Evolutionary conservation across 495 filamentous ascomycete species (phyloP).

Genomic region (Hypoxylon intermedium): DNA sequence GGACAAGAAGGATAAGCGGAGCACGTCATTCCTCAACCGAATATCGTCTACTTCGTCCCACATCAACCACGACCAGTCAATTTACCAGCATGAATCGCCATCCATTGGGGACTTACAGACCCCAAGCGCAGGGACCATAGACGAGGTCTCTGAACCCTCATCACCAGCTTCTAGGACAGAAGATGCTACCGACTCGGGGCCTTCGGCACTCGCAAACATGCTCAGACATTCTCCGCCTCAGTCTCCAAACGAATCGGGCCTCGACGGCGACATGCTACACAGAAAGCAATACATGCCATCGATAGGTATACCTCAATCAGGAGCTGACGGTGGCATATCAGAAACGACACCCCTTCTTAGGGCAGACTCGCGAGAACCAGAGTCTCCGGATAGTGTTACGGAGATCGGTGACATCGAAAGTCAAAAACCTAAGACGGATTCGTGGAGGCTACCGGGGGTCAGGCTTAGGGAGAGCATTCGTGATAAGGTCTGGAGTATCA

Average conservation of each 20-base stretch:
- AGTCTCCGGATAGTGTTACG: slow-evolving; percentile 35
- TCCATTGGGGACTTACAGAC: slow-evolving; percentile 19
- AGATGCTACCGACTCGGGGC: slow-evolving; percentile 48
- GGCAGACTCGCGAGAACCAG: slow-evolving; percentile 35
- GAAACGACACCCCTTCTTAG: slow-evolving; percentile 50
- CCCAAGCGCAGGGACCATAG: slow-evolving; percentile 54
- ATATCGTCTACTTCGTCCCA: slow-evolving; percentile 46
- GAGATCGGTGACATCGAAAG: slow-evolving; percentile 50
- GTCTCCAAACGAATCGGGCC: slow-evolving; percentile 16
- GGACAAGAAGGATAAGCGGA: slow-evolving; percentile 56
- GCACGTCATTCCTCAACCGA: slow-evolving; percentile 50
- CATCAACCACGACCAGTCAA: slow-evolving; percentile 35
- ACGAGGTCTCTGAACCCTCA: slow-evolving; percentile 67
- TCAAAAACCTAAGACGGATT: slow-evolving; percentile 43
- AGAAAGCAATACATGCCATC: slow-evolving; percentile 19
- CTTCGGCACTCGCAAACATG: slow-evolving; percentile 70
- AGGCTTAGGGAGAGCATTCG: slow-evolving; percentile 18
- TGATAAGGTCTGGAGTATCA: slow-evolving; percentile 25
- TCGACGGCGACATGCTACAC: neutral
- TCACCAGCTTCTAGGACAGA: slow-evolving; percentile 53
- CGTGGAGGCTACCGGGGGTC: slow-evolving; percentile 5
- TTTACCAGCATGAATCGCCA: slow-evolving; percentile 26
- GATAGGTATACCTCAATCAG: neutral
- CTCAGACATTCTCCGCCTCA: slow-evolving; percentile 61
- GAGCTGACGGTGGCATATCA: slow-evolving; percentile 26